These are phyloP conservation scores for Dendrobium catenatum DNA, from an alignment of 106 monocot species.

Conservation along the genomic window DNA sequence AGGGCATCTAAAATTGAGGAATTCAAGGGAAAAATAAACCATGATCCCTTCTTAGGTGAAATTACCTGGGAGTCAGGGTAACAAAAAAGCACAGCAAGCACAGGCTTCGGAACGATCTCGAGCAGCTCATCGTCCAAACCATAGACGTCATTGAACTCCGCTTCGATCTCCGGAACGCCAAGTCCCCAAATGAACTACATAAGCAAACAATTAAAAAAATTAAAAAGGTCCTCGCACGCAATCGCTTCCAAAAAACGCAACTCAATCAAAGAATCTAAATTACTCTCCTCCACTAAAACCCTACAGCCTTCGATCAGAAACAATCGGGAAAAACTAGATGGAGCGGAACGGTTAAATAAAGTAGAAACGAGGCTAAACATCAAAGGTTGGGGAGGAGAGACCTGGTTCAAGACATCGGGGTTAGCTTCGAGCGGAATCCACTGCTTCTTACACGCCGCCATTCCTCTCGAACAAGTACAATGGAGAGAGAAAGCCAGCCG, in stretches of 20 bases:
- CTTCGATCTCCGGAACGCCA: constrained; percentile 66
- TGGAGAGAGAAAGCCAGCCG: neutral
- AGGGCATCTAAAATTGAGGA: neutral
- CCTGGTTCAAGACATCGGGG: constrained; percentile 41
- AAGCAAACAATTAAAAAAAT: neutral
- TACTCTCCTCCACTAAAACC: too few relatives aligned
- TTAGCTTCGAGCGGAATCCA: constrained; percentile 41
- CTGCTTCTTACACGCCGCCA: constrained; percentile 19
- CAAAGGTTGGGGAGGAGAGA: neutral
- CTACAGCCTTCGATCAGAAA: neutral
- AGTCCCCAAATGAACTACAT: constrained; percentile 82
- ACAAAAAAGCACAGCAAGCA: constrained; percentile 83
- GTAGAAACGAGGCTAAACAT: neutral
- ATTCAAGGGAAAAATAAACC: neutral
- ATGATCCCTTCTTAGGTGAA: neutral
- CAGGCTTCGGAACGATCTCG: constrained; percentile 88
- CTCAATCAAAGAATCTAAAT: neutral
- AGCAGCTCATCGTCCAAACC: constrained; percentile 81
- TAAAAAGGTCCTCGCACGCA: neutral
- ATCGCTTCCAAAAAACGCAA: neutral
- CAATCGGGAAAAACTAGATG: neutral
- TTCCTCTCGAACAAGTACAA: neutral
- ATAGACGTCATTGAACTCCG: constrained; percentile 91
- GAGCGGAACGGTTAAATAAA: neutral
- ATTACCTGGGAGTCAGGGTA: constrained; percentile 59